phyloP scores from a whole-genome alignment of 371 early-diverging fungal species.

The Capillidium heterosporum region DNA sequence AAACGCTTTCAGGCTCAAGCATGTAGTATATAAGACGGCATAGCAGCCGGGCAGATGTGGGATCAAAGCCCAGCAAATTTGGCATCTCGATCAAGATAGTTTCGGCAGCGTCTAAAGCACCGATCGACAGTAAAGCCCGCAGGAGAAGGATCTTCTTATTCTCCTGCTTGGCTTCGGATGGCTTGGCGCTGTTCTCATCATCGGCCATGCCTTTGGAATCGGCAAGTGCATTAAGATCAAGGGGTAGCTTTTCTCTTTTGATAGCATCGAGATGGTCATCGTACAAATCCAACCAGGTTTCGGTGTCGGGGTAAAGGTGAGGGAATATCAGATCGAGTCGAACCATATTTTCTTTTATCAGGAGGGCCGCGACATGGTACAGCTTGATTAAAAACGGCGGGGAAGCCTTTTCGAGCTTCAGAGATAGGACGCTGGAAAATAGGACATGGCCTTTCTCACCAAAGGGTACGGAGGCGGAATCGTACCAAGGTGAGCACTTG shows the following conservation, averaged over 20 bases:
- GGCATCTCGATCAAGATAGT: background rate
- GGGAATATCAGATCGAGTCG: background rate
- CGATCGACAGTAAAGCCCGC: background rate
- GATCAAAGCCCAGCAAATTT: background rate
- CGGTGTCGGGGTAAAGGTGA: background rate
- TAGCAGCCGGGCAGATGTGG: background rate
- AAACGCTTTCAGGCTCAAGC: background rate
- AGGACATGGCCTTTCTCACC: background rate
- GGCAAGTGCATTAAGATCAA: background rate
- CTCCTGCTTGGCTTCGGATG: background rate
- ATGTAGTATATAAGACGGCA: background rate
- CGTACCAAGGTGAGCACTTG: constrained; percentile 44
- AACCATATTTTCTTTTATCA: background rate
- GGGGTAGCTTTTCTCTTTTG: background rate
- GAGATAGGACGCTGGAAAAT: background rate
- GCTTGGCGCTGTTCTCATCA: background rate
- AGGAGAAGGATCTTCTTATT: background rate
- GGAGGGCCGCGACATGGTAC: background rate
- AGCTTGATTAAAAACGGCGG: background rate
- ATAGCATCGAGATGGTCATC: background rate
- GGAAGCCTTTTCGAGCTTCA: background rate
- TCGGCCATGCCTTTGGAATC: background rate
- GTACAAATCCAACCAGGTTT: background rate
- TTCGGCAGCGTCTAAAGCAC: background rate
- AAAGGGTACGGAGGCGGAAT: background rate